Evolutionary conservation across 1,284 basidiomycete species (phyloP), one percentile per base, ranked within the genome.

Genomic region (Anthracocystis walkeri): DNA sequence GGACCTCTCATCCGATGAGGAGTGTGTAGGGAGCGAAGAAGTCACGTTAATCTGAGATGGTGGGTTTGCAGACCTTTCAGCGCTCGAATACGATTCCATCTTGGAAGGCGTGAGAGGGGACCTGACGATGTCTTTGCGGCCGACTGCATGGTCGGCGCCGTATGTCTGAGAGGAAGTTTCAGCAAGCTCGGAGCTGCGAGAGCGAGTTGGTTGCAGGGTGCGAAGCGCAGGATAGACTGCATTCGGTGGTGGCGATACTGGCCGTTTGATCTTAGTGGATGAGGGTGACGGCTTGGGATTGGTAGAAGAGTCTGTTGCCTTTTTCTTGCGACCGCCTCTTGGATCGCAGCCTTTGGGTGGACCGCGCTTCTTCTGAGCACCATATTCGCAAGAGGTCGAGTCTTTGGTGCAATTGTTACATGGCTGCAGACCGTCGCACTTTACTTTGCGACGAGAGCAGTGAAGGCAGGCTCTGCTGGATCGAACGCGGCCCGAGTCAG

Each of bases 361-460:
- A 10, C 74, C 74, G 11, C 74, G 68, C 56, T 76, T 76, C 62
- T 66, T 76, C 29, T 61, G 74, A 44, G 57, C 65, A 18, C 61
- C 65, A 31, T 72, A 76, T 33, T 68, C 65, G 69, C 74, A 76
- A 20, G 29, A 11, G 23, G 25, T 16, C 3, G 58, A 56, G 12
- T 69, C 69, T 12, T 65, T 67, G 35, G 48, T 42, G 65, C 74
- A 76, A 27, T 64, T 72, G 51, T 65, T 66, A 62, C 74, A 76
- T 8, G 74, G 74, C 38, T 72, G 69, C 20, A 59, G 27, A 42
- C 69, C 74, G 33, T 76, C 62, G 48, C 74, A 76, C 51, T 76
- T 76, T 46, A 72, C 69, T 58, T 76, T 76, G n/a, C 74, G 65
- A 38, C 65, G 69, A 16, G 74, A 76, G 58, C 74, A 76, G 29